Evolutionary conservation across 1,284 basidiomycete genomes (phyloP).

Genomic region (Ganoderma sinense): DNA sequence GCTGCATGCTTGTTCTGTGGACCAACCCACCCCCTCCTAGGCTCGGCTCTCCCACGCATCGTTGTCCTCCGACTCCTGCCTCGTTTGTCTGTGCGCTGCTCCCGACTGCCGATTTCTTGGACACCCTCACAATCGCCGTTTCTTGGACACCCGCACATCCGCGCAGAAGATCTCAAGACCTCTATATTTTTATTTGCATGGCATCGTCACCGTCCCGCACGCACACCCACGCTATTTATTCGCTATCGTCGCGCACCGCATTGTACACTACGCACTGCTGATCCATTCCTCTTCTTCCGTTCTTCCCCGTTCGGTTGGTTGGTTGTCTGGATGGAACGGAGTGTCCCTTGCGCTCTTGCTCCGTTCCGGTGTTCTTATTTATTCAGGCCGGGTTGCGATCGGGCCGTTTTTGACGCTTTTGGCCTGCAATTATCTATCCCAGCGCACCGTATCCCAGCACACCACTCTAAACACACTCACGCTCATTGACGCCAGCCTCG

Average conservation of each 20-base stretch:
- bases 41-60: constrained; percentile 1
- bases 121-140: neutral
- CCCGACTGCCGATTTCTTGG: neutral
- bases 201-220: constrained; percentile 12
- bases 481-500: constrained; percentile 1
- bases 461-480: neutral
- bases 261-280: constrained; percentile 31
- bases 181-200: constrained; percentile 1
- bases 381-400: constrained; percentile 4
- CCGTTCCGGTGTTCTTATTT: constrained; percentile 11
- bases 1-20: neutral
- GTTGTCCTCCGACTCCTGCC: neutral
- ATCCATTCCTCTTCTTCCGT: constrained; percentile 12
- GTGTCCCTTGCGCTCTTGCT: neutral
- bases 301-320: constrained; percentile 10
- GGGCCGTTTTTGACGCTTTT: neutral
- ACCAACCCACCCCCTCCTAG: neutral
- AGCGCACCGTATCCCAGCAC: neutral
- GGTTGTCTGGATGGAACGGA: constrained; percentile 6
- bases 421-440: neutral
- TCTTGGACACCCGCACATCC: neutral
- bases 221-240: constrained; percentile 24
- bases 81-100: neutral
- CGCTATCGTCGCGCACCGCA: constrained; percentile 29
- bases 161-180: neutral